Evolutionary conservation across 1,284 basidiomycete genomes (phyloP).

Genomic region (Microbotryum silenes-acaulis): DNA sequence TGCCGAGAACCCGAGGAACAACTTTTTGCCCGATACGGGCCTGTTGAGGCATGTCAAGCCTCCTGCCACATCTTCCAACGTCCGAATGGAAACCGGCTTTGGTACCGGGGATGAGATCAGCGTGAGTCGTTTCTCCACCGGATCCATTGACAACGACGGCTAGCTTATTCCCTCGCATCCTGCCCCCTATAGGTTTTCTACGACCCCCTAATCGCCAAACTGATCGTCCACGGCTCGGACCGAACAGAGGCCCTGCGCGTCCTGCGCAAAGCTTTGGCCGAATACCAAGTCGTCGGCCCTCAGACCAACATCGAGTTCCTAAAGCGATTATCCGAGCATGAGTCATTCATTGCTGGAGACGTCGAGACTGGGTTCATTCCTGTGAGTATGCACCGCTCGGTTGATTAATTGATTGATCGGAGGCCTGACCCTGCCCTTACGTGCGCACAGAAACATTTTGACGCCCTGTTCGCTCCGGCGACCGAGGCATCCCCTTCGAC

Average conservation of each 20-base stretch:
- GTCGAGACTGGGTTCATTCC: constrained; percentile 90
- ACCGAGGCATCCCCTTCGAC: constrained; percentile 53
- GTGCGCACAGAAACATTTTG: constrained; percentile 59
- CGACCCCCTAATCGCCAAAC: constrained; percentile 88
- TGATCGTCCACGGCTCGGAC: constrained; percentile 82
- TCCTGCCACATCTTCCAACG: constrained; percentile 51
- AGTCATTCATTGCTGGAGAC: constrained; percentile 67
- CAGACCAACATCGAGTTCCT: constrained; percentile 88
- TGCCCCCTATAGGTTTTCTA: constrained; percentile 52
- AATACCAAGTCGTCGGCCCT: constrained; percentile 85
- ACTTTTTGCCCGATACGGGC: constrained; percentile 88
- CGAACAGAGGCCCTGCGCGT: constrained; percentile 75
- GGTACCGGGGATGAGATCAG: constrained; percentile 76
- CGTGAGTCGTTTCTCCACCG: constrained; percentile 42
- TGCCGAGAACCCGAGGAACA: constrained; percentile 85
- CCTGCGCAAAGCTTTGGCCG: constrained; percentile 67
- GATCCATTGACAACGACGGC: neutral
- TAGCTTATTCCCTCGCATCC: neutral
- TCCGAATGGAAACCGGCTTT: constrained; percentile 89
- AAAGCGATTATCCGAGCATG: constrained; percentile 63
- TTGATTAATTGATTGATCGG: constrained; percentile 26
- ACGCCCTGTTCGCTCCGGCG: constrained; percentile 62
- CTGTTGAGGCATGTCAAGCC: constrained; percentile 60
- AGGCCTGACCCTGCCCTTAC: constrained; percentile 2
- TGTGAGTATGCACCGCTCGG: constrained; percentile 43